Evolutionary conservation across 352 stramenopile genomes (phyloP).

Genomic region (Porosira glacialis): DNA sequence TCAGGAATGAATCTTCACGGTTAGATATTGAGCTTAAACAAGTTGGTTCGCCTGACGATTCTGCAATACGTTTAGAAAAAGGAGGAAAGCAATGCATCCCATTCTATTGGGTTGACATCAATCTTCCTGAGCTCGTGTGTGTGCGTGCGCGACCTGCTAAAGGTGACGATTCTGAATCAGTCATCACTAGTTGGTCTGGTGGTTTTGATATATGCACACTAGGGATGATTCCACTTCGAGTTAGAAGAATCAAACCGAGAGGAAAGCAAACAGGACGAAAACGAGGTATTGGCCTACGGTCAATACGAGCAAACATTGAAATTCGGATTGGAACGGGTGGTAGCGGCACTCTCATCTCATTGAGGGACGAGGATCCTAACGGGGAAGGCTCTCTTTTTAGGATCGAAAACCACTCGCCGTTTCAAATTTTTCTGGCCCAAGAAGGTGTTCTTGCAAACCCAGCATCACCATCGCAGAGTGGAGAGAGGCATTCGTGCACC

Average conservation of each 20-base stretch:
- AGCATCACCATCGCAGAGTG: slow-evolving; percentile 5
- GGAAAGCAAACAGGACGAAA: too few species aligned
- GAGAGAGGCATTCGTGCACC: slow-evolving; percentile 43
- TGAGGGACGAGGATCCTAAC: slow-evolving; percentile 64
- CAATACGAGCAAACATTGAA: slow-evolving; percentile 52
- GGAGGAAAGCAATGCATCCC: slow-evolving; percentile 29
- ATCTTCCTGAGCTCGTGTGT: slow-evolving; percentile 62
- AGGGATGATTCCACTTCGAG: slow-evolving; percentile 55
- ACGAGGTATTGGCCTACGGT: slow-evolving; percentile 11
- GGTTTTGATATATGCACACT: slow-evolving; percentile 74
- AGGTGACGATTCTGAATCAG: too few species aligned
- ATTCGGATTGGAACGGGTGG: slow-evolving; percentile 63
- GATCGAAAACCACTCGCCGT: slow-evolving; percentile 76
- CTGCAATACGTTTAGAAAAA: slow-evolving; percentile 38
- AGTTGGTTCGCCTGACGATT: slow-evolving; percentile 51
- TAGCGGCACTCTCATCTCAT: slow-evolving; percentile 67
- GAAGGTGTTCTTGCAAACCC: slow-evolving; percentile 70
- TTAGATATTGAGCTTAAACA: slow-evolving; percentile 74
- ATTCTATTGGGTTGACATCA: slow-evolving; percentile 72
- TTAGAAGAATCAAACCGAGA: slow-evolving; percentile 31
- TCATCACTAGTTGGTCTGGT: slow-evolving; percentile 13
- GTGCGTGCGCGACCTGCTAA: too few species aligned
- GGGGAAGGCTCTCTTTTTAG: slow-evolving; percentile 68
- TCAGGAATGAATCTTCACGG: slow-evolving; percentile 66
- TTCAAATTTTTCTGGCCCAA: slow-evolving; percentile 72